These are phyloP conservation scores for Coemansia erecta DNA, from an alignment of 192 early-diverging fungal species.

Conservation along the genomic window DNA sequence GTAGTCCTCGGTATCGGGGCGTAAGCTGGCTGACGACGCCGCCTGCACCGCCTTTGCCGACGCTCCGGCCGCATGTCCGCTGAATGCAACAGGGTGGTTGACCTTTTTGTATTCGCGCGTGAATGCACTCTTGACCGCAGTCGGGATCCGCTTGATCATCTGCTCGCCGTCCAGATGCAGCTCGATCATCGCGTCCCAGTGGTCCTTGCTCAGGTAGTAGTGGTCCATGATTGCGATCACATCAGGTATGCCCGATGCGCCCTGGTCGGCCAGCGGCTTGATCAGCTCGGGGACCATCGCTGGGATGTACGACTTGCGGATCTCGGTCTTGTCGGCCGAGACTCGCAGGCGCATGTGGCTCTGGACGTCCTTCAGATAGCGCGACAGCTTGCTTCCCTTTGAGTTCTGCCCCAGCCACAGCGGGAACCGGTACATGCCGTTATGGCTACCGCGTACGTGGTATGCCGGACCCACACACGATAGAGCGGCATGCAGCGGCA, in stretches of 20 bases:
- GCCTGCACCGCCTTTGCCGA: conserved; percentile 19
- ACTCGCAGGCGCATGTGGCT: conserved; percentile 78
- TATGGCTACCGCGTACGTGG: conserved; percentile 68
- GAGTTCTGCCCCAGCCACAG: conserved; percentile 93
- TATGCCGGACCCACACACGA: conserved; percentile 85
- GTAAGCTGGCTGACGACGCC: conserved; percentile 8
- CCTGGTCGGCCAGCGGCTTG: conserved; percentile 31
- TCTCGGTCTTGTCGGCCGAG: conserved; percentile 80
- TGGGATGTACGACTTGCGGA: conserved; percentile 85
- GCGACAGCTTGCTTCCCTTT: conserved; percentile 65
- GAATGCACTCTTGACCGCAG: conserved; percentile 72
- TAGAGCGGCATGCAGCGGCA: conserved; percentile 82
- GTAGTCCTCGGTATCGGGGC: conserved; percentile 27
- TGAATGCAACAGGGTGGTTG: conserved; percentile 35
- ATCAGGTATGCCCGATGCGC: conserved; percentile 59
- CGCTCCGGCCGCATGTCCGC: conserved; percentile 11
- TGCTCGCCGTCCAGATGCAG: conserved; percentile 63
- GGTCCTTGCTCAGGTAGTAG: conserved; percentile 87
- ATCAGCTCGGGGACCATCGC: conserved; percentile 46
- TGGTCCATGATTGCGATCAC: conserved; percentile 89
- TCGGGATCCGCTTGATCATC: conserved; percentile 57
- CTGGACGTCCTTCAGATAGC: conserved; percentile 82
- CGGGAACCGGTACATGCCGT: conserved; percentile 39
- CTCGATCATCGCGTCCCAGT: conserved; percentile 84
- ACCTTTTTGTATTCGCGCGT: conserved; percentile 65